Conservation (phyloP, 768 basidiomycete species). For the Lactarius vividus region DNA sequence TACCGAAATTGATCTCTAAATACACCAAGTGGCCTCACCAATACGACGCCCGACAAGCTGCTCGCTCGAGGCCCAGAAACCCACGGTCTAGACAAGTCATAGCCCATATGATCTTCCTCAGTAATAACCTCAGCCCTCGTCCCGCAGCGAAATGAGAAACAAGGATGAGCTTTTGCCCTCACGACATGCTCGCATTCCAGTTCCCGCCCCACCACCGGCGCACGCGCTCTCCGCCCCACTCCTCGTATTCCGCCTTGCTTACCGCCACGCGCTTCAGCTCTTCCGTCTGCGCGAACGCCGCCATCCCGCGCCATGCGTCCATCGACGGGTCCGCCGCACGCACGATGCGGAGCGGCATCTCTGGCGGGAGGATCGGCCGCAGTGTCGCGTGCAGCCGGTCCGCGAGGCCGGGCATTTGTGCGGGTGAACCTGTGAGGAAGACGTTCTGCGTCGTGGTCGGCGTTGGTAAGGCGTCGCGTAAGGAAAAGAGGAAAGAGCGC, state of each 20-base stretch:
- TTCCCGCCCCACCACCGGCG: slow-evolving; percentile 94
- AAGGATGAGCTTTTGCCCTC: not conserved
- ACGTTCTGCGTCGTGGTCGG: slow-evolving; percentile 59
- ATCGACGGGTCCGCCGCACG: slow-evolving; percentile 61
- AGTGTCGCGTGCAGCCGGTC: slow-evolving; percentile 68
- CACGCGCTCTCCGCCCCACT: slow-evolving; percentile 83
- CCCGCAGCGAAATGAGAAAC: not conserved
- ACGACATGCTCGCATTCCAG: slow-evolving; percentile 51
- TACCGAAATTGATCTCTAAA: no score
- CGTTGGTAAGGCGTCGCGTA: not conserved
- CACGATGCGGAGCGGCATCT: slow-evolving; percentile 64
- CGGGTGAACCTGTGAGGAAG: slow-evolving; percentile 82
- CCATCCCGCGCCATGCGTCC: slow-evolving; percentile 96
- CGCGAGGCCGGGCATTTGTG: slow-evolving; percentile 66
- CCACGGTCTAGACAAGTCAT: no score
- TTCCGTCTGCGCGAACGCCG: slow-evolving; percentile 58
- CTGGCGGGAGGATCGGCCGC: slow-evolving; percentile 83
- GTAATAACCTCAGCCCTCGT: not conserved
- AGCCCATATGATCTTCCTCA: no score
- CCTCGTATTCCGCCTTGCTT: slow-evolving; percentile 81
- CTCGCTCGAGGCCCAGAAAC: not conserved
- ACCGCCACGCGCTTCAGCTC: slow-evolving; percentile 57
- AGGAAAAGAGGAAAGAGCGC: not conserved
- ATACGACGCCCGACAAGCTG: no score
- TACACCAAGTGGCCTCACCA: no score